These are phyloP conservation scores for Xeromyces bisporus DNA, from an alignment of 495 filamentous ascomycete genomes.

Conservation along the genomic window DNA sequence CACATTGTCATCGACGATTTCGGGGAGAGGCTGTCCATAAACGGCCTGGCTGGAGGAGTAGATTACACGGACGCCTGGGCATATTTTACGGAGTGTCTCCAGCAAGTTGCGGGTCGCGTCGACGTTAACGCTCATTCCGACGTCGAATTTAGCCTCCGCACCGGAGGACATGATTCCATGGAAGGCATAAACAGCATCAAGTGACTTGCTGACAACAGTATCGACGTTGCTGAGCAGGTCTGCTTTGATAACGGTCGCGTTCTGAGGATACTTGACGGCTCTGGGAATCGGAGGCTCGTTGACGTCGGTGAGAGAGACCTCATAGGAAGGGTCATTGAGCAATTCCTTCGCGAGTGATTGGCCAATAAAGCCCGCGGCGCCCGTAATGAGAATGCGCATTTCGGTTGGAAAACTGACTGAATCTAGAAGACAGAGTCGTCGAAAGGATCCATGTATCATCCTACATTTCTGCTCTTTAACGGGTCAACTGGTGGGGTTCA, in stretches of 20 bases:
- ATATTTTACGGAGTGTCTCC: conserved; percentile 37
- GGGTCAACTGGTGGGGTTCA: too few relatives aligned
- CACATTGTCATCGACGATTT: conserved; percentile 38
- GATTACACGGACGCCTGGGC: conserved; percentile 46
- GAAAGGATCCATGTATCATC: too few relatives aligned
- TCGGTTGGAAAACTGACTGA: too few relatives aligned
- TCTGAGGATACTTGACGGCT: conserved; percentile 23
- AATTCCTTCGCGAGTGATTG: conserved; percentile 47
- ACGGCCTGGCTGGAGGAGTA: conserved; percentile 42
- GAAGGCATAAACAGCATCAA: conserved; percentile 53
- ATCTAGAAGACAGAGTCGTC: too few relatives aligned
- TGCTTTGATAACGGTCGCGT: conserved; percentile 29
- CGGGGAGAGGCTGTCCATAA: conserved; percentile 36
- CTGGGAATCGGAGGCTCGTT: conserved; percentile 37
- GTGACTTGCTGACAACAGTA: conserved; percentile 17
- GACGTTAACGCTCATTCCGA: conserved; percentile 58
- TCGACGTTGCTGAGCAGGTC: conserved; percentile 32
- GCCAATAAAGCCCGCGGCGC: conserved; percentile 54
- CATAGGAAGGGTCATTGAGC: conserved; percentile 33
- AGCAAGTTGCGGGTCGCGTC: conserved; percentile 50
- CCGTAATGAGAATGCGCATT: conserved; percentile 59
- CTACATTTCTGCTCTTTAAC: too few relatives aligned
- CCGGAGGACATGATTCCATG: conserved; percentile 79
- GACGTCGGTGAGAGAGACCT: conserved; percentile 49
- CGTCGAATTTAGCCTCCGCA: conserved; percentile 57